These are phyloP conservation scores for Colletotrichum truncatum DNA, from an alignment of 2,329 filamentous ascomycete species.

Conservation along the genomic window DNA sequence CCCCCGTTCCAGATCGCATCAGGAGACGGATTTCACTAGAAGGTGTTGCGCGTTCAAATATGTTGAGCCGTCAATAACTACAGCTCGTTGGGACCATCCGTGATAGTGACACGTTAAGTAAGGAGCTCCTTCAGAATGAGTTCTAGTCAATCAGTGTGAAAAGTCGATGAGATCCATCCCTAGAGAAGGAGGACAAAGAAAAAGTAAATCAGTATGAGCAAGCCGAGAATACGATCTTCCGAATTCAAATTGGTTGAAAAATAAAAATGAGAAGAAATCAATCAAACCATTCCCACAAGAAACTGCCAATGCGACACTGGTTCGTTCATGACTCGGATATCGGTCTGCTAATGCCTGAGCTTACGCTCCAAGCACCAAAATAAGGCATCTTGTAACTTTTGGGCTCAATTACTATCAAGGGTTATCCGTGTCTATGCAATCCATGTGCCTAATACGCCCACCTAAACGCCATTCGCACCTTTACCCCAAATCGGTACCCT, in stretches of 20 bases:
- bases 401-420: constrained; percentile 14
- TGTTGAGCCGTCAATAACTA: no score
- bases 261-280: constrained; percentile 5
- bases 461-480: constrained; percentile 10
- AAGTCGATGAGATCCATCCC: neutral
- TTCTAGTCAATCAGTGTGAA: neutral
- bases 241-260: no score
- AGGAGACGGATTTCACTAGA: no score
- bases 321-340: constrained; percentile 10
- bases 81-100: no score
- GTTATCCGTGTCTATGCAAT: constrained; percentile 23
- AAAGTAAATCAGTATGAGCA: no score
- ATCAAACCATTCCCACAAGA: neutral
- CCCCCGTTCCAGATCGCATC: neutral
- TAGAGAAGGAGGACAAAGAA: neutral
- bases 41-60: no score
- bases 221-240: constrained; percentile 1
- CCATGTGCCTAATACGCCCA: constrained; percentile 2
- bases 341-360: neutral
- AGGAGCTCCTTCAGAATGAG: no score
- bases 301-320: neutral
- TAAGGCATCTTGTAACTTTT: constrained; percentile 1
- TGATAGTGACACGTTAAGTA: no score
- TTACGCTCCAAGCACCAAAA: neutral
- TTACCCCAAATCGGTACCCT: neutral